Evolutionary conservation across 345 rosid genomes (phyloP).

Genomic region (Pseudoturritis turrita): DNA sequence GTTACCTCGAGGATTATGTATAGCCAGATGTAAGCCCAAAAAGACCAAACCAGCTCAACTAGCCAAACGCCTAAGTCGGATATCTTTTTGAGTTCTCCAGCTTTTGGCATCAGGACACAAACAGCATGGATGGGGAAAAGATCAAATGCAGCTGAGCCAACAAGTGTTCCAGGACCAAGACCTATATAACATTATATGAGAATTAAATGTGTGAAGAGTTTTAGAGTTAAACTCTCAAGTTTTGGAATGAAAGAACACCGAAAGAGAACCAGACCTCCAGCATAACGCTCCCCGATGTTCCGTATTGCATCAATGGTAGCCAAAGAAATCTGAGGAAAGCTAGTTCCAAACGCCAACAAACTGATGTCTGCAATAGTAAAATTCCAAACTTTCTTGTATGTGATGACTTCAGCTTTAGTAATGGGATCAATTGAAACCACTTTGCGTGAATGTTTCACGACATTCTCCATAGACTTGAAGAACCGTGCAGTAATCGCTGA

Average conservation of each 20-base stretch:
- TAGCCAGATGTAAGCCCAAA: slow-evolving; percentile 96
- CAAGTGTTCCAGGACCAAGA: slow-evolving; percentile 97
- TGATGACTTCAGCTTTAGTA: slow-evolving; percentile 43
- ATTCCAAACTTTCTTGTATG: slow-evolving; percentile 83
- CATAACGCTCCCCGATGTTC: slow-evolving; percentile 58
- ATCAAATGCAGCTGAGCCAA: slow-evolving; percentile 98
- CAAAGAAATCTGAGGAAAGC: slow-evolving; percentile 92
- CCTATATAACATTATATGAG: slow-evolving; percentile 35
- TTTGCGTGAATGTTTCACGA: slow-evolving; percentile 79
- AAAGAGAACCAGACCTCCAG: slow-evolving; percentile 53
- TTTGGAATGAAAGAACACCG: not conserved
- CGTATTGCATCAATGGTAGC: slow-evolving; percentile 88
- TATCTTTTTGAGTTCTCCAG: slow-evolving; percentile 91
- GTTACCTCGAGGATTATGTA: slow-evolving; percentile 88
- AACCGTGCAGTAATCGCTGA: slow-evolving; percentile 79
- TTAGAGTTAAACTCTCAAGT: not conserved
- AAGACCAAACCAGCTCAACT: slow-evolving; percentile 94
- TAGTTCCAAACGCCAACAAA: slow-evolving; percentile 89
- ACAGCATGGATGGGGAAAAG: slow-evolving; percentile 96
- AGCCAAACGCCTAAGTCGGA: slow-evolving; percentile 95
- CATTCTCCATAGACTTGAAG: slow-evolving; percentile 89
- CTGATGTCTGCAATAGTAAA: slow-evolving; percentile 82
- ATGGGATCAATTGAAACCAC: slow-evolving; percentile 63
- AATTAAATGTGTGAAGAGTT: not conserved
- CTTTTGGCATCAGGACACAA: slow-evolving; percentile 91